A percentile compares a stretch with the other conserved stretches of the same genome.
phyloP scores from a whole-genome alignment of 1,139 yeast species.

The Blastobotrys ciferrii region DNA sequence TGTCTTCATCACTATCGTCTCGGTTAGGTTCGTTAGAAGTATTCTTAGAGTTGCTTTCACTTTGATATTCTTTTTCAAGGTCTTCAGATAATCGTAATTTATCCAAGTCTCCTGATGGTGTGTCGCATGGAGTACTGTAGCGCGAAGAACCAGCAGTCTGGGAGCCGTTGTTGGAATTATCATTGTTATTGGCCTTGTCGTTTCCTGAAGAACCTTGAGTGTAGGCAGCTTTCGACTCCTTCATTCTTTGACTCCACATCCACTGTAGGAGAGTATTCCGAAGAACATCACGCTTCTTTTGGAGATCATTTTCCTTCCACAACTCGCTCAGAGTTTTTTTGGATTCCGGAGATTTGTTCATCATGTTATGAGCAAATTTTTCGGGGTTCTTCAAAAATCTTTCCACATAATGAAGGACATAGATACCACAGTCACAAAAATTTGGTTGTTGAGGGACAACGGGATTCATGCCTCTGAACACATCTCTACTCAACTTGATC shows the following conservation, averaged over 20 bases:
- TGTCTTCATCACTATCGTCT: slow-evolving; percentile 14
- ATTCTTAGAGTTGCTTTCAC: background rate
- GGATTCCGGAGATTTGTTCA: slow-evolving; percentile 10
- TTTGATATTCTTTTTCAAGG: slow-evolving; percentile 1
- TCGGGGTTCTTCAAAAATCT: slow-evolving; percentile 57
- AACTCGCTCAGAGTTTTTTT: slow-evolving; percentile 12
- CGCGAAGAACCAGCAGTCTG: slow-evolving; percentile 1
- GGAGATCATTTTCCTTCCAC: slow-evolving; percentile 21
- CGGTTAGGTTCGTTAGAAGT: background rate
- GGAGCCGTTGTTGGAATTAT: background rate
- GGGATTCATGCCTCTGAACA: slow-evolving; percentile 47
- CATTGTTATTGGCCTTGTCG: background rate
- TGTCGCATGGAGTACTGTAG: background rate
- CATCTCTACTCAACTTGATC: slow-evolving; percentile 47
- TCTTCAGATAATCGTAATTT: slow-evolving; percentile 1
- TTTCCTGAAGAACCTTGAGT: background rate
- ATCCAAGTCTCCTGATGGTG: slow-evolving; percentile 1
- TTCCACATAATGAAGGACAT: slow-evolving; percentile 74
- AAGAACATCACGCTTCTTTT: slow-evolving; percentile 10
- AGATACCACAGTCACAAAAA: slow-evolving; percentile 93
- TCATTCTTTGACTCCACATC: background rate
- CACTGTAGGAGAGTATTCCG: slow-evolving; percentile 4
- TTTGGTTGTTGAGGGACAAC: slow-evolving; percentile 83
- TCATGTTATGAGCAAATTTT: slow-evolving; percentile 55
- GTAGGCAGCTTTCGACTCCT: background rate